Evolutionary conservation across 192 early-diverging fungal species (phyloP), one percentile per base, ranked within the genome.

Genomic region (Entophlyctis luteolus): DNA sequence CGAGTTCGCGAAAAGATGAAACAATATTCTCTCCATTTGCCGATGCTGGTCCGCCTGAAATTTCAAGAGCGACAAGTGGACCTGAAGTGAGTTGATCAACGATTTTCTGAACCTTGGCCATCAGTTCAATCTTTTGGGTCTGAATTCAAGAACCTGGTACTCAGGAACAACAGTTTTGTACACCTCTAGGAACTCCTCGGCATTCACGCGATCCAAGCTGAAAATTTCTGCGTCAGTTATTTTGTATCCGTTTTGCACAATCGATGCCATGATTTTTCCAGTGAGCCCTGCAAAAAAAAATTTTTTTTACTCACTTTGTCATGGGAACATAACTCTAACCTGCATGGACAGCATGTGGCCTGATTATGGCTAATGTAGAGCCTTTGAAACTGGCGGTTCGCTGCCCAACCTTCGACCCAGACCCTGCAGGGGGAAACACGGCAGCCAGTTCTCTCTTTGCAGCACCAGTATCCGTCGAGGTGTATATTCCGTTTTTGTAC

Each of bases 121-220:
- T n/a, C n/a, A 12, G 8, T 25, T 14, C 12, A 54, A 54, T 4
- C 3, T 62, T 3, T 16, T 5, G 3, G 46, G n/a, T 5, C 34
- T 54, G 8, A 14, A 20, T 54, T 54, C 22, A 12, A 6, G 29
- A 65, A 77, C 78, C 52, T 85, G 75, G 55, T 84, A 85, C 32
- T 85, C 83, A 8, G 81, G 78, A 33, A 85, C 65, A 34, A 86
- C 78, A 1, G 81, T 84, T 55, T 84, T 85, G 59, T 86, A 86
- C 5, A 86, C 73, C 66, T 86, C 83, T 22, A 86, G 52, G 56
- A 86, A 86, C 55, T 86, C 84, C 50, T 84, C 77, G 22, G 77
- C 84, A 57, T 85, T 81, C 14, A 73, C 56, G 5, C 59, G 50
- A 16, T 86, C 79, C 46, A 86, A 67, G 50, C 72, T 69, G 31